Base-by-base conservation (phyloP, 306 rosid genomes). In the Lathyrus oleraceus region DNA sequence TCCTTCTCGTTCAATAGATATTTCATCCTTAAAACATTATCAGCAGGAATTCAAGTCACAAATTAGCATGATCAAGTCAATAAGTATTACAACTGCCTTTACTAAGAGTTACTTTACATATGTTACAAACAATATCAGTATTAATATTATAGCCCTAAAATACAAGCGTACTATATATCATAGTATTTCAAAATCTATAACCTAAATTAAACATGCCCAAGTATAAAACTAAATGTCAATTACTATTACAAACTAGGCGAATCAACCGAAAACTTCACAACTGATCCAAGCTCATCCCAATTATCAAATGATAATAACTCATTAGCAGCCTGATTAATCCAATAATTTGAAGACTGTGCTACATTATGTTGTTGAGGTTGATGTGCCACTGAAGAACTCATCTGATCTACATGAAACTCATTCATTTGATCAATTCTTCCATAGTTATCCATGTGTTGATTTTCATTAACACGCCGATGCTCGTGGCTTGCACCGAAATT, bases 221-320 rank as follows among this genome's bases (percentile, higher is more conserved):
- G 27, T 10, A 28, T 45, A 45, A 8, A 25, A 25, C 21, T 45
- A 27, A 3, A 44, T 44, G n/a, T 14, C 14, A 51, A 10, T 66
- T 27, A 21, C 10, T 23, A 20, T 64, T 65, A 43, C 56, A 67
- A 30, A 30, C 30, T 43, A 30, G 78, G 72, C 0, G 89, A 86
- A 81, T 89, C 74, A 76, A 80, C 83, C 77, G 84, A 79, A 52
- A 85, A 86, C 67, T 84, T 89, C 12, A 91, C 74, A 32, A 83
- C 84, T 4, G 97, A 85, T 77, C 84, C 86, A 45, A 90, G 87
- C 83, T 94, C 99, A 71, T 94, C 97, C 97, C 97, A 87, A 49
- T 83, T 81, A 36, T 67, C 89, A 64, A 52, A 63, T 0, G 45
- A 16, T 7, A 84, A 76, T 12, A 84, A 43, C 28, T 66, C 59